Evolutionary conservation across 1,284 basidiomycete species (phyloP).

Genomic region (Ustilago curta): DNA sequence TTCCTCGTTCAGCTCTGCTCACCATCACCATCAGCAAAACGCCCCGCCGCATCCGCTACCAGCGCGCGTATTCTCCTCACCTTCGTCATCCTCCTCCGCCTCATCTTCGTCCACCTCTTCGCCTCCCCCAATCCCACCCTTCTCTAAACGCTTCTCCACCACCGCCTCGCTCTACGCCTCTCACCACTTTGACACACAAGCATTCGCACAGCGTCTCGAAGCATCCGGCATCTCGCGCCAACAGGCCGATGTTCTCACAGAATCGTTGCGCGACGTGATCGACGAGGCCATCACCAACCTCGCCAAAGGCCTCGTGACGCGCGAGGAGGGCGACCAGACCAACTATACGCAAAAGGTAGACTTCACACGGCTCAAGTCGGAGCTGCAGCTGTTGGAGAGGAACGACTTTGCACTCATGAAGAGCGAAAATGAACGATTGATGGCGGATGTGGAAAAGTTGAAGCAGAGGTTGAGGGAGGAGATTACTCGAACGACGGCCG

Average conservation of each 20-base stretch:
- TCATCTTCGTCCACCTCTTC: conserved; percentile 17
- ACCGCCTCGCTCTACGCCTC: conserved; percentile 32
- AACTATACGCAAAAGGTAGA: conserved; percentile 76
- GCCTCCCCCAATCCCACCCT: conserved; percentile 14
- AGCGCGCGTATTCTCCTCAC: conserved; percentile 27
- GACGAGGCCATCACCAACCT: conserved; percentile 66
- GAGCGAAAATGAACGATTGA: conserved; percentile 90
- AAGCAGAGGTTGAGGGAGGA: conserved; percentile 90
- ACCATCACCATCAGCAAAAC: conserved; percentile 7
- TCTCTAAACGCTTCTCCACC: conserved; percentile 43
- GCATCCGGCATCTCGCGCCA: conserved; percentile 63
- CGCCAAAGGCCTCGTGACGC: conserved; percentile 61
- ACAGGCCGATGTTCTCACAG: conserved; percentile 66
- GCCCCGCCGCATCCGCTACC: conserved; percentile 28
- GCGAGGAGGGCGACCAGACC: conserved; percentile 66
- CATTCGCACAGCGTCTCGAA: conserved; percentile 65
- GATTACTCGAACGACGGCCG: conserved; percentile 88
- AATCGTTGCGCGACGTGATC: conserved; percentile 64
- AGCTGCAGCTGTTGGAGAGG: conserved; percentile 95
- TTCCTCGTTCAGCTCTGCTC: not conserved
- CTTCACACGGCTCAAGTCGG: conserved; percentile 95
- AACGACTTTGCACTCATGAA: conserved; percentile 96
- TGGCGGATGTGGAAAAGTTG: conserved; percentile 92
- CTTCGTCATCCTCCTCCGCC: conserved; percentile 15
- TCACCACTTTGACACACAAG: conserved; percentile 67